phyloP scores from a whole-genome alignment of 1,284 basidiomycete species.

The Testicularia cyperi region DNA sequence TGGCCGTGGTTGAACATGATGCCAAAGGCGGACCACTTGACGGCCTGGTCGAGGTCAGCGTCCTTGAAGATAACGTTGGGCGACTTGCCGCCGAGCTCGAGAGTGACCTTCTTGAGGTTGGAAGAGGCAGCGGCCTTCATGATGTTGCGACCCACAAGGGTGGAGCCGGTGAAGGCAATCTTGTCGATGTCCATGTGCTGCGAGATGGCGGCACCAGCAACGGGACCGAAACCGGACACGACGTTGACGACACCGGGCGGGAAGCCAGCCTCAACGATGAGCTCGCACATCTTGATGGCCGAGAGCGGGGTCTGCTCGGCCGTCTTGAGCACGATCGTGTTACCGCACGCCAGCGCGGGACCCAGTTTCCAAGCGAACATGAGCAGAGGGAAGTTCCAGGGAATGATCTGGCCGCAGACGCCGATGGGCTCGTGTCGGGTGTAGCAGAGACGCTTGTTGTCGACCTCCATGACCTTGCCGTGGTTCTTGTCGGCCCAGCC shows the following conservation, averaged over 20 bases:
- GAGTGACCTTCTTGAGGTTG: slow-evolving; percentile 78
- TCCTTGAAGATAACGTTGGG: slow-evolving; percentile 78
- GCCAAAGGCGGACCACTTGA: slow-evolving; percentile 72
- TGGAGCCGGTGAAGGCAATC: slow-evolving; percentile 67
- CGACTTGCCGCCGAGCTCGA: slow-evolving; percentile 79
- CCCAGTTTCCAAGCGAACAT: slow-evolving; percentile 66
- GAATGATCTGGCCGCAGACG: slow-evolving; percentile 66
- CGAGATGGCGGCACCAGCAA: slow-evolving; percentile 71
- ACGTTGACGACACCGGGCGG: slow-evolving; percentile 73
- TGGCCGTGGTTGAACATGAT: slow-evolving; percentile 70
- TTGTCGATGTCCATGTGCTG: slow-evolving; percentile 72
- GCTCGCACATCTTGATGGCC: slow-evolving; percentile 72
- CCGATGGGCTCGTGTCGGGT: slow-evolving; percentile 89
- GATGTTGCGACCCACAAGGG: slow-evolving; percentile 71
- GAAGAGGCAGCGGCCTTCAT: slow-evolving; percentile 81
- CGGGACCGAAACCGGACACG: slow-evolving; percentile 76
- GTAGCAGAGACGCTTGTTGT: slow-evolving; percentile 69
- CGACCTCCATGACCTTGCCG: slow-evolving; percentile 79
- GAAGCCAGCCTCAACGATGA: slow-evolving; percentile 76
- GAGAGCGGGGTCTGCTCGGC: slow-evolving; percentile 74
- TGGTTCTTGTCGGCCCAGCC: slow-evolving; percentile 74
- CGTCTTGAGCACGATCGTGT: slow-evolving; percentile 65
- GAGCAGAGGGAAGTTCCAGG: slow-evolving; percentile 70
- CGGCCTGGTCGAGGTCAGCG: slow-evolving; percentile 62
- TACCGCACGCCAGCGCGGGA: slow-evolving; percentile 62